Evolutionary conservation across 805 yeast genomes (phyloP).

Genomic region (Wickerhamiella shivajii): DNA sequence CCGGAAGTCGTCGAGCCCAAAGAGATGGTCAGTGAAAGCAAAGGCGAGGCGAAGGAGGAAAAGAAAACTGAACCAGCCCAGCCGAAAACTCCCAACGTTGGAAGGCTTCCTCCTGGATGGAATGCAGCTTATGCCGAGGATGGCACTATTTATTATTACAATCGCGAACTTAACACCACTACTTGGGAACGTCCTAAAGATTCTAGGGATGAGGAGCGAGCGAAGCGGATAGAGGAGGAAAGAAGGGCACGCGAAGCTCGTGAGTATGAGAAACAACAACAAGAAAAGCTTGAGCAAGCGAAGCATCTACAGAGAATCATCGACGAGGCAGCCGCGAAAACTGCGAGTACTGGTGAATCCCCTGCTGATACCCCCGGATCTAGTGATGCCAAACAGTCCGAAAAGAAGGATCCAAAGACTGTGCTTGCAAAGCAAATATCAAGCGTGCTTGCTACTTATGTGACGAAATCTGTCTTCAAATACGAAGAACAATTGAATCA

Average conservation of each 20-base stretch:
- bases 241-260: constrained; percentile 16
- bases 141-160: constrained; percentile 39
- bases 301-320: constrained; percentile 24
- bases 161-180: constrained; percentile 33
- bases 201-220: constrained; percentile 17
- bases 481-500: constrained; percentile 54
- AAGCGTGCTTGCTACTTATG: constrained; percentile 47
- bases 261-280: constrained; percentile 13
- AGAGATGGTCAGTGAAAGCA: constrained; percentile 1
- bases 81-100: neutral
- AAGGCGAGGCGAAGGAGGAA: neutral
- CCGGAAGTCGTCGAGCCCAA: constrained; percentile 14
- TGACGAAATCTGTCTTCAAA: constrained; percentile 65
- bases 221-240: constrained; percentile 9
- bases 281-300: constrained; percentile 22
- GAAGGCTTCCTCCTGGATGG: constrained; percentile 49
- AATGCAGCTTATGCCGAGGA: constrained; percentile 37
- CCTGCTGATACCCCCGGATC: constrained; percentile 1
- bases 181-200: constrained; percentile 47
- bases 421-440: constrained; percentile 10
- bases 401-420: constrained; percentile 10
- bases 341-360: constrained; percentile 1
- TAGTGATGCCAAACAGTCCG: constrained; percentile 17
- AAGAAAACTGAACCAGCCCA: neutral
- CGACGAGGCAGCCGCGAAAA: constrained; percentile 13